Percentiles rank a stretch among this genome's conserved stretches.
These are phyloP conservation scores for Cutaneotrichosporon mucoides DNA, from an alignment of 1,284 basidiomycete species.

Conservation along the genomic window DNA sequence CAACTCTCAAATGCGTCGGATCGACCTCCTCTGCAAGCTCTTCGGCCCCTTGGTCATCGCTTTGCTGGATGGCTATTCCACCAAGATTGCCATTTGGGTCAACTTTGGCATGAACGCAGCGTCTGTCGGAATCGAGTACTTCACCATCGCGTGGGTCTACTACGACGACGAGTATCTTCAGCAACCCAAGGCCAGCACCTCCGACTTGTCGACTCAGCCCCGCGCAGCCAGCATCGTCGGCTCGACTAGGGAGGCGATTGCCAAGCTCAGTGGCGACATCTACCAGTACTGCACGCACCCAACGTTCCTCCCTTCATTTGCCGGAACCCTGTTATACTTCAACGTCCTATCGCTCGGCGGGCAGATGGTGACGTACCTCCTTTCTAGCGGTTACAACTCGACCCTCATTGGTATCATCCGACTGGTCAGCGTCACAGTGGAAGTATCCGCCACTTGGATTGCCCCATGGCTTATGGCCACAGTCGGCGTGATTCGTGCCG, in stretches of 20 bases:
- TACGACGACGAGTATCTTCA: neutral
- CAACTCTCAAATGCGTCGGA: conserved; percentile 50
- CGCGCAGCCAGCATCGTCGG: neutral
- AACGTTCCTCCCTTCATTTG: neutral
- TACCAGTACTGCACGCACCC: neutral
- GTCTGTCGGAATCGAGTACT: neutral
- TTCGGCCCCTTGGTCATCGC: conserved; percentile 41
- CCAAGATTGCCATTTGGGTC: neutral
- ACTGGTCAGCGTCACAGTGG: neutral
- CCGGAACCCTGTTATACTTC: neutral
- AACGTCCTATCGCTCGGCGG: neutral
- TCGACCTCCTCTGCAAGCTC: conserved; percentile 52
- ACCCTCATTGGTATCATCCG: neutral
- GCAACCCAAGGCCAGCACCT: neutral
- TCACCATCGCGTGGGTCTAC: neutral
- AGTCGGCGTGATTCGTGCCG: conserved; percentile 52
- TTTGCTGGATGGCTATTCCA: neutral
- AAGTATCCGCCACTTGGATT: neutral
- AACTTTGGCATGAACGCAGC: neutral
- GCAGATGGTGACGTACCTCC: neutral
- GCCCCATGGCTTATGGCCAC: neutral
- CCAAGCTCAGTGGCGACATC: neutral
- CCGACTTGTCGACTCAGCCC: no score
- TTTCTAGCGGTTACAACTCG: neutral
- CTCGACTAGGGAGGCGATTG: neutral